Evolutionary conservation across 495 filamentous ascomycete species (phyloP), one percentile per base, ranked within the genome.

Genomic region (Neurospora pannonica): DNA sequence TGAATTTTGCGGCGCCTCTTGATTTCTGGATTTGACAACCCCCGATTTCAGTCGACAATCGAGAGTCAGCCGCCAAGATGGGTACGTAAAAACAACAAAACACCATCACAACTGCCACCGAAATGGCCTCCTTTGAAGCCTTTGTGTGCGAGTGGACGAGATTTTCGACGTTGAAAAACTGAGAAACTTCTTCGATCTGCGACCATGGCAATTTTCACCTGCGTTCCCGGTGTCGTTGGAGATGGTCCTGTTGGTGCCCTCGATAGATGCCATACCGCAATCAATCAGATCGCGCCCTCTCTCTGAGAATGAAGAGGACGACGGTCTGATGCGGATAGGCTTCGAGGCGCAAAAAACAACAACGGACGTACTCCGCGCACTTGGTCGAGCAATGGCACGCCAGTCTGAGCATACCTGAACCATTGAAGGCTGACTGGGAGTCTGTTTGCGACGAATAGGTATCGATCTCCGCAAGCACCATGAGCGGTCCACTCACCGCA

Each of bases 401-500:
- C 77, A 76, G 34, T 78, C 73, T 82, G 83, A 84, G 82, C 85
- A 87, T 86, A 83, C 82, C 83, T 78, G 83, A 83, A 83, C 80
- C 78, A 62, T 78, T 78, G 83, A 82, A 85, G 85, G 86, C 87
- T 89, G 86, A 88, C 84, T 77, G 81, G 82, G 79, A 77, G 80
- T 81, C 81, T 67, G 28, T 82, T 82, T 40, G 74, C 75, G 77
- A 72, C 82, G 42, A 79, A 86, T 81, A 87, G 88, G 89, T 89
- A 91, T 91, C 87, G 89, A 91, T 89, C 85, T 91, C 77, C 85
- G 88, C 79, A 92, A 86, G 84, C 93, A 97, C 88, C 94, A 97
- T 89, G 92, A 92, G 86, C 90, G 92, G 83, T 88, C 83, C 87
- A 93, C 88, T 82, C 94, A 96, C 87, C 92, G 94, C 86, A 94